These are phyloP conservation scores for Clonostachys solani DNA, from an alignment of 2,329 filamentous ascomycete species.

Conservation along the genomic window DNA sequence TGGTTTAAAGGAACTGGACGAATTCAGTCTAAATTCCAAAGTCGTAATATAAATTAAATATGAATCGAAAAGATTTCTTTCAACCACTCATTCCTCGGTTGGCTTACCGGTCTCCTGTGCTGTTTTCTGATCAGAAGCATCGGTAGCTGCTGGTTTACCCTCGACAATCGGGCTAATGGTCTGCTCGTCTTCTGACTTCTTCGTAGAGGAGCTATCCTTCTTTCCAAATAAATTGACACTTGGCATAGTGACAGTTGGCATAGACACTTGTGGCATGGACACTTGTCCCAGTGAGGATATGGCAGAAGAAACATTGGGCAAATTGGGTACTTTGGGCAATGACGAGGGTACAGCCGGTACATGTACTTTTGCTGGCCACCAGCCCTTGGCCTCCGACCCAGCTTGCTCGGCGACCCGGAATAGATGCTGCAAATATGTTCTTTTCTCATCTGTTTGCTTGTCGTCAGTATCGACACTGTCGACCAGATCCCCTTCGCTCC, in stretches of 20 bases:
- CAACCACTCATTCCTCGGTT: no score
- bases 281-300: slow-evolving; percentile 21
- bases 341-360: slow-evolving; percentile 27
- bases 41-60: no score
- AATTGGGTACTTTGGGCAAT: slow-evolving; percentile 25
- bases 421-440: slow-evolving; percentile 43
- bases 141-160: no score
- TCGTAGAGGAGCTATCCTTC: no score
- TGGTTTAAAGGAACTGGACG: no score
- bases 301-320: slow-evolving; percentile 20
- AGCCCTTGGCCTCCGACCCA: slow-evolving; percentile 38
- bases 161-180: no score
- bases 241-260: slow-evolving; percentile 3
- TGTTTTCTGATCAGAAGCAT: no score
- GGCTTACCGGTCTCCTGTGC: no score
- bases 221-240: no score
- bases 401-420: slow-evolving; percentile 44
- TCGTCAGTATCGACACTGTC: slow-evolving; percentile 17
- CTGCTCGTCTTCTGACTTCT: no score
- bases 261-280: slow-evolving; percentile 20
- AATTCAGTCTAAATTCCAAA: no score
- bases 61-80: no score
- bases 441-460: slow-evolving; percentile 26
- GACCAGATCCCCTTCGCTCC: slow-evolving; percentile 26
- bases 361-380: slow-evolving; percentile 35